phyloP scores from a whole-genome alignment of 352 stramenopile species.

The Globisporangium cystogenes region DNA sequence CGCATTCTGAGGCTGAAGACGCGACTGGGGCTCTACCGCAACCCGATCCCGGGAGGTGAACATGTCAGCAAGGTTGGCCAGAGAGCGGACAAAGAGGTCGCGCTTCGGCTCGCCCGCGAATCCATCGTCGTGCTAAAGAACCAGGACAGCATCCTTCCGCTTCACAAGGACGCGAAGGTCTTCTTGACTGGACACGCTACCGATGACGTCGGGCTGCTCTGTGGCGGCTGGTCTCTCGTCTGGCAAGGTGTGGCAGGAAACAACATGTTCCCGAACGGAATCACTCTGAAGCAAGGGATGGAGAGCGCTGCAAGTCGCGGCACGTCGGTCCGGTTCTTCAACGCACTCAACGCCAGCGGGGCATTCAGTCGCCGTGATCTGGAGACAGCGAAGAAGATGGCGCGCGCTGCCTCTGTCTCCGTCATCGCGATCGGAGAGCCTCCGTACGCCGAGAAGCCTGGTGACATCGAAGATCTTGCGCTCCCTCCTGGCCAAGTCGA shows the following conservation, averaged over 20 bases:
- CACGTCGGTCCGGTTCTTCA: conserved; percentile 36
- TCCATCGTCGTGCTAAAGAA: conserved; percentile 88
- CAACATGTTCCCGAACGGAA: conserved; percentile 47
- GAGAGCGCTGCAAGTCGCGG: conserved; percentile 21
- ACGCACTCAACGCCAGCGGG: conserved; percentile 49
- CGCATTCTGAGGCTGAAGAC: conserved; percentile 75
- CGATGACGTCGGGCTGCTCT: conserved; percentile 66
- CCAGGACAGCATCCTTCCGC: conserved; percentile 39
- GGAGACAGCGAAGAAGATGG: conserved; percentile 43
- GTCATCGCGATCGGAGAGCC: conserved; percentile 76
- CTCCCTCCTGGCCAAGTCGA: conserved; percentile 60
- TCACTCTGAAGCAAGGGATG: conserved; percentile 58
- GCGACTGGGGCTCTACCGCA: conserved; percentile 66
- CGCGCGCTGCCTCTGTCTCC: conserved; percentile 47
- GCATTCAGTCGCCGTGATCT: conserved; percentile 40
- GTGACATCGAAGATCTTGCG: conserved; percentile 76
- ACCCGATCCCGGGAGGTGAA: conserved; percentile 38
- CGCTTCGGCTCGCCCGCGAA: conserved; percentile 69
- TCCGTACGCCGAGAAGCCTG: conserved; percentile 80
- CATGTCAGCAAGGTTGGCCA: conserved; percentile 44
- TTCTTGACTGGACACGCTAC: conserved; percentile 68
- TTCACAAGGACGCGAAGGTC: conserved; percentile 24
- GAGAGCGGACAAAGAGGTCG: conserved; percentile 38
- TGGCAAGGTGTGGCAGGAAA: conserved; percentile 84
- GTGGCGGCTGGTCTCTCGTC: conserved; percentile 78